phyloP scores from a whole-genome alignment of 2,329 filamentous ascomycete species.

The Orbilia oligospora region DNA sequence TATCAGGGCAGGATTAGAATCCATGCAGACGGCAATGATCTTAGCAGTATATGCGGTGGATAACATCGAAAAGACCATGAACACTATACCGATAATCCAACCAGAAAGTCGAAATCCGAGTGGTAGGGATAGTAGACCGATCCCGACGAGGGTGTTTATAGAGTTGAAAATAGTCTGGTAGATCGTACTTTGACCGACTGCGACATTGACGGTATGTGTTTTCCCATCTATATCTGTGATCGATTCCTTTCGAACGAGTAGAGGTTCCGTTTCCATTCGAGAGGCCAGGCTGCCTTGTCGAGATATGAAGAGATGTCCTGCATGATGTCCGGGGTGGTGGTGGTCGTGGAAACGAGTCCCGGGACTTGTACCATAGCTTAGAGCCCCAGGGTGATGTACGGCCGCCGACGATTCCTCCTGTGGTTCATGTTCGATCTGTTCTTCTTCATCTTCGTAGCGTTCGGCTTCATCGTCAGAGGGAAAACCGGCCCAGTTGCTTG shows the following conservation, averaged over 20 bases:
- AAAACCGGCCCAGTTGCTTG: constrained; percentile 55
- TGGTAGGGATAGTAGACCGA: constrained; percentile 89
- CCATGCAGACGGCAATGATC: constrained; percentile 75
- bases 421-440: constrained; percentile 20
- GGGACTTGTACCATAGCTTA: constrained; percentile 50
- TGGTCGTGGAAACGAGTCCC: constrained; percentile 68
- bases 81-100: constrained; percentile 78
- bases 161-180: constrained; percentile 98
- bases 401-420: constrained; percentile 49
- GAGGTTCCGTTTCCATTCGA: constrained; percentile 76
- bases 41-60: constrained; percentile 89
- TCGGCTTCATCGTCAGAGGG: constrained; percentile 57
- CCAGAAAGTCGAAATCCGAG: constrained; percentile 84
- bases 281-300: constrained; percentile 65
- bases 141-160: constrained; percentile 75
- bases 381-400: constrained; percentile 30
- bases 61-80: constrained; percentile 80
- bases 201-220: constrained; percentile 77
- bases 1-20: constrained; percentile 85
- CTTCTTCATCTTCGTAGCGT: constrained; percentile 47
- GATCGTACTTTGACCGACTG: constrained; percentile 93
- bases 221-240: constrained; percentile 82
- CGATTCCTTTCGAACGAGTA: constrained; percentile 85
- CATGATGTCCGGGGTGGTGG: constrained; percentile 70
- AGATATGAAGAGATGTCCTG: constrained; percentile 69